Evolutionary conservation across 805 yeast species (phyloP), one percentile per base, ranked within the genome.

Genomic region (Saccharomycodes ludwigii): DNA sequence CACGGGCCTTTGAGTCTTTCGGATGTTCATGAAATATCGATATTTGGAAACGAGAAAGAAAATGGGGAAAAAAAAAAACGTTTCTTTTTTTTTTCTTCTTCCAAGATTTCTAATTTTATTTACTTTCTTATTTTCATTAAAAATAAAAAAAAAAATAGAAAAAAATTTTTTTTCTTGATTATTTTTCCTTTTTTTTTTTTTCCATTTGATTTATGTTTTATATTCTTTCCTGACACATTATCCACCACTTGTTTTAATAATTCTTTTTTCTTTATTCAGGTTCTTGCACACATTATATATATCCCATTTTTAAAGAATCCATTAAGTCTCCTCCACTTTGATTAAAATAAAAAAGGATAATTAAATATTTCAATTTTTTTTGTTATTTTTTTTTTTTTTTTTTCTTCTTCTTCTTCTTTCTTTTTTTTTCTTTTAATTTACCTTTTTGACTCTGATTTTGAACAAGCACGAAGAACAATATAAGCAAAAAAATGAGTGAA

Each of bases 401-500:
- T 27, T 19, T 27, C 20, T 29, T 21, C n/a, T 16, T 29, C 14
- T 27, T 12, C 7, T 8, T 27, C 14, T 28, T 20, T 20, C 21
- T 14, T 9, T 21, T 14, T 16, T 11, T 21, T 29, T 26, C 6
- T 14, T 22, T 11, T 22, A 11, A 11, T 14, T 22, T 22, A 6
- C 12, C 12, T 6, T 6, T 6, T 22, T 22, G 10, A 7, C 12
- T 6, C n/a, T 22, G 6, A 6, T 22, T 6, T n/a, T 22, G n/a
- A 26, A 19, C 5, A 16, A 12, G 20, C 11, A 18, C 23, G 20
- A 13, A 27, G 12, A 18, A 18, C 10, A 5, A 17, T 13, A 17
- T n/a, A 24, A 24, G 9, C 18, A 18, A 18, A 19, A 18, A 18
- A 18, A 18, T 27, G 14, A 14, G 6, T 28, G 68, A 69, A 48